Conservation (phyloP, 768 basidiomycete genomes). For the Rhizopogon vinicolor region DNA sequence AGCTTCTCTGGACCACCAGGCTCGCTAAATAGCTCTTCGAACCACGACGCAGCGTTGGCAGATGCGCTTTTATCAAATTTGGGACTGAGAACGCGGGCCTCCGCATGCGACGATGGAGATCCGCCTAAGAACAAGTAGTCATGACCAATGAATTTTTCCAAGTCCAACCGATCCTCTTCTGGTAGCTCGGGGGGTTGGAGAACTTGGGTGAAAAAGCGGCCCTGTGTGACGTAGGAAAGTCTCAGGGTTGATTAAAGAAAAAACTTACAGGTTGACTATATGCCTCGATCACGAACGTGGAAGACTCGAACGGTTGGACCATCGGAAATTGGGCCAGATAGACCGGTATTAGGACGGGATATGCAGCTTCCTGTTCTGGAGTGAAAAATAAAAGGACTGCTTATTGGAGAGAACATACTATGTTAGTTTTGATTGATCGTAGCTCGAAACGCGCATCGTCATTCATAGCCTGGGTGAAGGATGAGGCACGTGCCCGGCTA, state of each 20-base stretch:
- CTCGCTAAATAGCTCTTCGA: slow-evolving; percentile 22
- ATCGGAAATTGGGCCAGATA: slow-evolving; percentile 52
- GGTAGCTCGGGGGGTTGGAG: slow-evolving; percentile 9
- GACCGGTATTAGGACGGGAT: slow-evolving; percentile 60
- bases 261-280: slow-evolving; percentile 20
- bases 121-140: slow-evolving; percentile 3
- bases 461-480: slow-evolving; percentile 28
- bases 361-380: slow-evolving; percentile 45
- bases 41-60: slow-evolving; percentile 28
- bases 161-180: background rate
- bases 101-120: slow-evolving; percentile 5
- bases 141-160: background rate
- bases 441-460: slow-evolving; percentile 39
- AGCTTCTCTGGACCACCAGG: slow-evolving; percentile 17
- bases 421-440: slow-evolving; percentile 35
- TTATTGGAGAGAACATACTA: slow-evolving; percentile 32
- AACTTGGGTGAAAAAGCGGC: slow-evolving; percentile 22
- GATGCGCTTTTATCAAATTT: slow-evolving; percentile 24
- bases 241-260: background rate
- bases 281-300: slow-evolving; percentile 26
- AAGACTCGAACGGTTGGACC: slow-evolving; percentile 18
- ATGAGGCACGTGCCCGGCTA: slow-evolving; percentile 30
- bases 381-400: slow-evolving; percentile 4
- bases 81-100: slow-evolving; percentile 14
- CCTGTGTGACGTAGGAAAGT: slow-evolving; percentile 5